phyloP scores from a whole-genome alignment of 805 yeast genomes.

The Candida awuae region DNA sequence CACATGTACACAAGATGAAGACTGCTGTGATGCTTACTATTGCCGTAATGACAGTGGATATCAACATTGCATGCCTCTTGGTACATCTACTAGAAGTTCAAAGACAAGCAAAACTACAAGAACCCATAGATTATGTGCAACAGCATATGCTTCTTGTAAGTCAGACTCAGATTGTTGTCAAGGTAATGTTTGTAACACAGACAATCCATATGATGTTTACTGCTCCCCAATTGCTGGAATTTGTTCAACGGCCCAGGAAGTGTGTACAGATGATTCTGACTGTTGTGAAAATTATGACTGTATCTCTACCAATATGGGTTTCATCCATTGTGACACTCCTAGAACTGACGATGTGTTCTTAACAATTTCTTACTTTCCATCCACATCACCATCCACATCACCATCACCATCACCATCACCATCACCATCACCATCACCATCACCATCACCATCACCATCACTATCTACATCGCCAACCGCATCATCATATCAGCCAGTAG shows the following conservation, averaged over 20 bases:
- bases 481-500: background rate
- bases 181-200: background rate
- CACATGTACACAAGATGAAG: background rate
- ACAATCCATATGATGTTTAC: background rate
- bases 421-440: background rate
- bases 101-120: background rate
- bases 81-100: background rate
- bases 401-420: background rate
- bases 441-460: background rate
- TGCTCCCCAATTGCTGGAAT: background rate
- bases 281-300: slow-evolving; percentile 6
- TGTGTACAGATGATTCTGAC: slow-evolving; percentile 2
- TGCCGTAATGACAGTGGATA: background rate
- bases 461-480: background rate
- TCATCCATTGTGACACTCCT: background rate
- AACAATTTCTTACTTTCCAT: background rate
- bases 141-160: background rate
- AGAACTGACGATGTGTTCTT: background rate
- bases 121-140: background rate
- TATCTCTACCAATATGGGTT: background rate
- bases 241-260: background rate
- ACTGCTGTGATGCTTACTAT: background rate
- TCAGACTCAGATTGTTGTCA: background rate
- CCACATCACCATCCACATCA: slow-evolving; percentile 1
- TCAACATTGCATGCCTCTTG: background rate